Percentiles rank a stretch among this genome's conserved stretches.
Conservation (phyloP, 1,139 yeast genomes). For the Kurtzmaniella natalensis region DNA sequence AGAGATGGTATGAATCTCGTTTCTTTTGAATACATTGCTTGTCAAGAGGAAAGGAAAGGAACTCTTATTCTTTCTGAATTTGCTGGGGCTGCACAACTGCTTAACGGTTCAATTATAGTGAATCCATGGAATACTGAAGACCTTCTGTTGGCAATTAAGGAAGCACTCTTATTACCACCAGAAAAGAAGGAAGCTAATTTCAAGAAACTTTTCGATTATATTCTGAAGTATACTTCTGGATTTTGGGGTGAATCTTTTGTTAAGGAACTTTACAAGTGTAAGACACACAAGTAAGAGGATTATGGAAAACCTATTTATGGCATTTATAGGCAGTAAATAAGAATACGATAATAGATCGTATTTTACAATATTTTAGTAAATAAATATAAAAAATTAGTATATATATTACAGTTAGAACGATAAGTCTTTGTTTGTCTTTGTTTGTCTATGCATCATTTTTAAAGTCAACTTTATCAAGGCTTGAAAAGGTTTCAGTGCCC, state of each 20-base stretch:
- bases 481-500: slow-evolving; percentile 26
- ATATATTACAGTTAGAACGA: no score
- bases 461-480: slow-evolving; percentile 22
- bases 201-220: slow-evolving; percentile 77
- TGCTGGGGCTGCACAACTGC: slow-evolving; percentile 98
- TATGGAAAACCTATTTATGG: no score
- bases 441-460: no score
- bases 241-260: slow-evolving; percentile 98
- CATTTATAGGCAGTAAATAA: no score
- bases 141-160: slow-evolving; percentile 77
- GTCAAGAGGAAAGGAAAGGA: slow-evolving; percentile 86
- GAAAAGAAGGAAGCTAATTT: slow-evolving; percentile 78
- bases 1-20: slow-evolving; percentile 99
- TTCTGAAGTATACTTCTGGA: slow-evolving; percentile 88
- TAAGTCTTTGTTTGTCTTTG: no score
- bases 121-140: slow-evolving; percentile 99
- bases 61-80: slow-evolving; percentile 84
- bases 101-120: slow-evolving; percentile 89
- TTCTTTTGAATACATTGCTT: slow-evolving; percentile 92
- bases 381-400: no score
- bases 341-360: no score
- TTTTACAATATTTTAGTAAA: no score
- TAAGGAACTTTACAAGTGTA: slow-evolving; percentile 62
- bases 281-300: no score
- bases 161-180: slow-evolving; percentile 77